These are phyloP conservation scores for Yamagishiella unicocca DNA, from an alignment of 139 green algal species.

Conservation along the genomic window DNA sequence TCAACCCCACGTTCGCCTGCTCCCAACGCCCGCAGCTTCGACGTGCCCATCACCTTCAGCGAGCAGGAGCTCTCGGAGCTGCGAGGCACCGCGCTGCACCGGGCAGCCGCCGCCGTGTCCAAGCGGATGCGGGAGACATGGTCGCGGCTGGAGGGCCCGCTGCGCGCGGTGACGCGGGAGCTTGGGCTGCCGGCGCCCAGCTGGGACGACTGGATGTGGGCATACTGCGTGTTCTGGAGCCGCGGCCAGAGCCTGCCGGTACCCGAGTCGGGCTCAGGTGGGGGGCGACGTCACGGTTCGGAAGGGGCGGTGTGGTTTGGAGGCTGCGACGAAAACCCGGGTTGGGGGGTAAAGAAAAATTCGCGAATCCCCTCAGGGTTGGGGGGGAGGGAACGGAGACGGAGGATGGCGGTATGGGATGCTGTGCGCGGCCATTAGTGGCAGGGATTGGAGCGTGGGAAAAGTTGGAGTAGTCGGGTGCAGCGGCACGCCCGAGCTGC, in stretches of 20 bases:
- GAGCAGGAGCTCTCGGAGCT: constrained; percentile 75
- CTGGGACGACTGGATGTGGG: constrained; percentile 83
- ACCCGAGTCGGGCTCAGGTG: constrained; percentile 46
- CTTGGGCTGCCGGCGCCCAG: constrained; percentile 47
- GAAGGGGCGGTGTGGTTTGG: no score
- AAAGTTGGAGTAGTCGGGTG: no score
- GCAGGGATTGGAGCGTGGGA: no score
- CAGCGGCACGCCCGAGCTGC: no score
- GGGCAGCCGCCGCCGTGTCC: constrained; percentile 47
- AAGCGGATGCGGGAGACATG: constrained; percentile 26
- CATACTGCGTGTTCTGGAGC: constrained; percentile 70
- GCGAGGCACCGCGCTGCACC: constrained; percentile 76
- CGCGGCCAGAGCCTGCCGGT: constrained; percentile 67
- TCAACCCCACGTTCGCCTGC: not conserved
- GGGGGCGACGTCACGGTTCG: not conserved
- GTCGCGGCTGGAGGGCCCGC: constrained; percentile 25
- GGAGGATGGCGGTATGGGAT: not conserved
- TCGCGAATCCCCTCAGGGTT: no score
- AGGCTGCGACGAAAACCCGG: no score
- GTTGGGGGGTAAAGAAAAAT: no score
- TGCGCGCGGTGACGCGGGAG: constrained; percentile 22
- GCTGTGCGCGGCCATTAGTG: no score
- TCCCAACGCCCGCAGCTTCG: constrained; percentile 59
- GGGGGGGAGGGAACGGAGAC: not conserved
- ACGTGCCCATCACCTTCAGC: constrained; percentile 65